Base-by-base conservation (phyloP, 192 early-diverging fungal species). In the Mortierella claussenii region DNA sequence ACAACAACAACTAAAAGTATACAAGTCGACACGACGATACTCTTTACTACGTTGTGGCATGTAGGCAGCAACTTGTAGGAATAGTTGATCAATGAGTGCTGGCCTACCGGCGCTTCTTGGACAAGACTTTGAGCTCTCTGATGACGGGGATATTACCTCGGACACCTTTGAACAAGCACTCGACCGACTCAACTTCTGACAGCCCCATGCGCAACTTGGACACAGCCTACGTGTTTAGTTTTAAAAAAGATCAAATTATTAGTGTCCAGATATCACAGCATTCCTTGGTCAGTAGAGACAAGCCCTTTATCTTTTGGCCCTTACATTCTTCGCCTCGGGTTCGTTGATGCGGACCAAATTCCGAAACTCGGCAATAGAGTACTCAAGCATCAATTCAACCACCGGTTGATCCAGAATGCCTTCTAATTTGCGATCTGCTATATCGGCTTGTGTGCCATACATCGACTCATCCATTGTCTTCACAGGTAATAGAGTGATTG, bases 361-460 rank as follows among this genome's bases (percentile, higher is more conserved):
- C 24, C 73, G 40, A 30, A 76, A 76, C 53, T 76, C 46, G 4
- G 20, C 26, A 3, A 62, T 33, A 4, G 58, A 55, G 12, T 32
- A 56, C 7, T 62, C 59, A 18, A 67, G 9, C 0, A 67, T 21
- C 12, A 7, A 23, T 28, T 76, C 73, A 2, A 76, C 34, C 6
- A 67, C 73, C 11, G 26, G 31, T 20, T 76, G 73, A 24, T 76
- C 73, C 0, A 76, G 51, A 4, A 76, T 27, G 6, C 48, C 55
- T 8, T 74, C 55, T 6, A 76, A 40, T 40, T 34, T 62, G 23
- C 8, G n/a, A 30, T 53, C 50, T 32, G 50, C 31, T 12, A 18
- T 4, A 3, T 5, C 28, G 6, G 12, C 4, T 26, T n/a, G 4
- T 24, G 47, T 24, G 3, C 3, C 21, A 49, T 23, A 11, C 7